A percentile compares a stretch with the other conserved stretches of the same genome.
phyloP scores from a whole-genome alignment of 371 early-diverging fungal genomes.

The Neoconidiobolus thromboides region DNA sequence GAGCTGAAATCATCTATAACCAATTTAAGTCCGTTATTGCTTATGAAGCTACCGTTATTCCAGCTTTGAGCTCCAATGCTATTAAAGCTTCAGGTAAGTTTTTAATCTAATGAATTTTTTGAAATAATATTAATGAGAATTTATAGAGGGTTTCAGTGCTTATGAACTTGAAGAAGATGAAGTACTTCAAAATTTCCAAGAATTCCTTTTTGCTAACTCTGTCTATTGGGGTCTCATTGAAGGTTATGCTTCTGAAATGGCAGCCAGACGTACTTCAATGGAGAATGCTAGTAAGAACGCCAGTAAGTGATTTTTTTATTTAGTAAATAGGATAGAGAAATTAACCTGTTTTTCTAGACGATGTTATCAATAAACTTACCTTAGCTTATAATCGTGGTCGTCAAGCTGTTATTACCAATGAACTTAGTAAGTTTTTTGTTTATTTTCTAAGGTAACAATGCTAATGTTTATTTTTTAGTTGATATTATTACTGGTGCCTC shows the following conservation, averaged over 20 bases:
- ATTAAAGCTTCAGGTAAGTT: slow-evolving; percentile 52
- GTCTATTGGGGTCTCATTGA: slow-evolving; percentile 90
- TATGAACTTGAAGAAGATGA: slow-evolving; percentile 83
- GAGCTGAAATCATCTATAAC: slow-evolving; percentile 78
- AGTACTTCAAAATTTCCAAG: slow-evolving; percentile 69
- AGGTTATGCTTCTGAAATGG: slow-evolving; percentile 93
- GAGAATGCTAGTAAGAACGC: slow-evolving; percentile 99
- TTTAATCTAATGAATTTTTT: background rate
- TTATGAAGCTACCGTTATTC: slow-evolving; percentile 59
- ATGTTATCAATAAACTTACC: slow-evolving; percentile 51
- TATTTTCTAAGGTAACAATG: background rate
- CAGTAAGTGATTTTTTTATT: slow-evolving; percentile 20
- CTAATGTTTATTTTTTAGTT: slow-evolving; percentile 15
- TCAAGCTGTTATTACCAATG: slow-evolving; percentile 94
- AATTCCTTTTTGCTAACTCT: slow-evolving; percentile 85
- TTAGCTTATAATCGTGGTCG: slow-evolving; percentile 88
- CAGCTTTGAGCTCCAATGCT: slow-evolving; percentile 39
- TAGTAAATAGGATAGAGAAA: background rate
- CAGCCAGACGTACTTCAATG: slow-evolving; percentile 95
- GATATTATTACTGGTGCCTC: slow-evolving; percentile 92
- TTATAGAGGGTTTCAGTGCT: slow-evolving; percentile 56
- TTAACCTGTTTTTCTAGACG: slow-evolving; percentile 13
- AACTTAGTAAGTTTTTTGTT: slow-evolving; percentile 36
- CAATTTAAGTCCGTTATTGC: slow-evolving; percentile 83
- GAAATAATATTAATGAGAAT: background rate